Evolutionary conservation across 1,284 basidiomycete species (phyloP).

Genomic region (Apiotrichum gamsii): DNA sequence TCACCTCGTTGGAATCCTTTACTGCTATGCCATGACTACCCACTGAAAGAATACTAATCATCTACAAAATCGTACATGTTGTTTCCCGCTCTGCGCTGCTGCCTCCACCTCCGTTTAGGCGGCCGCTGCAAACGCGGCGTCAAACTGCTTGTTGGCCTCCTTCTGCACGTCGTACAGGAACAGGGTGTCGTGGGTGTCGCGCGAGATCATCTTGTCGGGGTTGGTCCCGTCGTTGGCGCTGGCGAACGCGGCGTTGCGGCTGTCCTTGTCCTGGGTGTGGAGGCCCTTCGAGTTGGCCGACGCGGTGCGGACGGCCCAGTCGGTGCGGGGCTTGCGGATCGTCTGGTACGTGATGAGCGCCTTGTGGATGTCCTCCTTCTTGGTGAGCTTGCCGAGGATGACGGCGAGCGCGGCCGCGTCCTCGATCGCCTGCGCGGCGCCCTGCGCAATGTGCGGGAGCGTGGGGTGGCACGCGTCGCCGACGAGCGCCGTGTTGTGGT

Average conservation of each 20-base stretch:
- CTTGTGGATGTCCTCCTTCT: constrained; percentile 37
- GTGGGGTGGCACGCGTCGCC: constrained; percentile 42
- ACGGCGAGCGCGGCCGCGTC: constrained; percentile 44
- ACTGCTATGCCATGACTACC: too few relatives aligned
- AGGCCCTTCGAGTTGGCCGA: constrained; percentile 43
- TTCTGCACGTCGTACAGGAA: constrained; percentile 25
- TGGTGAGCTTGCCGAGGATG: constrained; percentile 35
- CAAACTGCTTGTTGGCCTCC: constrained; percentile 24
- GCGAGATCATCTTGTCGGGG: constrained; percentile 50
- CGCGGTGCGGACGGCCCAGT: constrained; percentile 41
- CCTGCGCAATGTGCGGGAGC: constrained; percentile 41
- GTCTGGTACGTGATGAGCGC: constrained; percentile 41
- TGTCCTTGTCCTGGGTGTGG: constrained; percentile 31
- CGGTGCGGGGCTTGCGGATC: constrained; percentile 44
- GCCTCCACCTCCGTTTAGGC: background rate
- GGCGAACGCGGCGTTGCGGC: constrained; percentile 26
- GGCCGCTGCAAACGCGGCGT: constrained; percentile 9
- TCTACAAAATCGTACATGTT: background rate
- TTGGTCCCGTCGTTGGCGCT: constrained; percentile 23
- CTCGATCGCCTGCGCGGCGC: constrained; percentile 46
- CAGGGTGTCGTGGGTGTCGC: constrained; percentile 26
- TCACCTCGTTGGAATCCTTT: too few relatives aligned
- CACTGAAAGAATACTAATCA: too few relatives aligned
- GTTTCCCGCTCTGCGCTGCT: background rate
- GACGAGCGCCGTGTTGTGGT: constrained; percentile 30